Conservation (phyloP, 2,329 filamentous ascomycete genomes). For the Ceratocystis destructans region DNA sequence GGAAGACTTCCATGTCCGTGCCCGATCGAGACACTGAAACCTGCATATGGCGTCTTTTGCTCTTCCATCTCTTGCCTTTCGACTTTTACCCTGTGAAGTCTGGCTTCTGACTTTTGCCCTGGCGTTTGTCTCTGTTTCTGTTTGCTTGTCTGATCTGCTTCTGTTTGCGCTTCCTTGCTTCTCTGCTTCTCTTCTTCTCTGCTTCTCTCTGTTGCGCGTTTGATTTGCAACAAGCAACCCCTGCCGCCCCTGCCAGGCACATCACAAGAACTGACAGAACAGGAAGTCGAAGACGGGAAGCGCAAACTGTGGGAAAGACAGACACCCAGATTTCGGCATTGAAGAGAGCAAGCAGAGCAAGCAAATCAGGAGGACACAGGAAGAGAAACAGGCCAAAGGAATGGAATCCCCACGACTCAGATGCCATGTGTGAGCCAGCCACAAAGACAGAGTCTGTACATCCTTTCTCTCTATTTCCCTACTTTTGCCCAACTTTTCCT, state of each 20-base stretch:
- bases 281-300: conserved; percentile 3
- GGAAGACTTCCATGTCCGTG: neutral
- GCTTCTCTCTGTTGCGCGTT: neutral
- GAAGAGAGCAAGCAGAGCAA: neutral
- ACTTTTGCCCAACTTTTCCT: neutral
- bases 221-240: neutral
- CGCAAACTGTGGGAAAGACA: neutral
- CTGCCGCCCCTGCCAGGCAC: neutral
- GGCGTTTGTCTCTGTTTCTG: too few relatives aligned
- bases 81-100: neutral
- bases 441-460: neutral
- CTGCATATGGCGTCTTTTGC: neutral
- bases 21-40: neutral
- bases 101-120: too few relatives aligned
- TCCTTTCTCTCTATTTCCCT: neutral
- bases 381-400: neutral
- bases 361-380: neutral
- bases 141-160: too few relatives aligned
- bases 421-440: conserved; percentile 5
- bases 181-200: too few relatives aligned
- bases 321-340: neutral
- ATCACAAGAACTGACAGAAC: neutral
- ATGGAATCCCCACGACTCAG: conserved; percentile 3
- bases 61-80: neutral
- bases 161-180: too few relatives aligned